A percentile compares a stretch with the other conserved stretches of the same genome.
phyloP scores from a whole-genome alignment of 2,329 filamentous ascomycete genomes.

The Epichloe uncinata region DNA sequence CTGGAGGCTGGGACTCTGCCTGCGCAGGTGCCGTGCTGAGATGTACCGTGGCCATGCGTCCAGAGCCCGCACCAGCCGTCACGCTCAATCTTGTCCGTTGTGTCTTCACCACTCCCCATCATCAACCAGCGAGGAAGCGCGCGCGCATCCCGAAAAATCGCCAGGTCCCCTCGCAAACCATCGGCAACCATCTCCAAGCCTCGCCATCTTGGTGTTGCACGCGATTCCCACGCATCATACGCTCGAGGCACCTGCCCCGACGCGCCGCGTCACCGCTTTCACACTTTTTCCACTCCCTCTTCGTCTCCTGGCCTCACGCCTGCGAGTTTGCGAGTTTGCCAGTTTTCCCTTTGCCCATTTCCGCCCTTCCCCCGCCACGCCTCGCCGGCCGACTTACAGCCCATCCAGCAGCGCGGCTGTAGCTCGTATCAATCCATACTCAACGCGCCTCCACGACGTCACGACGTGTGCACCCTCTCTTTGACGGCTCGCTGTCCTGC shows the following conservation, averaged over 20 bases:
- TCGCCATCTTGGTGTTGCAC: conserved; percentile 39
- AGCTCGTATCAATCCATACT: conserved; percentile 5
- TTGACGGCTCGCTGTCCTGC: conserved; percentile 8
- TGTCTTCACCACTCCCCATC: conserved; percentile 41
- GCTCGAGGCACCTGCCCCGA: conserved; percentile 27
- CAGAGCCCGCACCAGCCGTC: conserved; percentile 31
- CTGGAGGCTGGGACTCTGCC: conserved; percentile 14
- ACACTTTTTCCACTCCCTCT: conserved; percentile 27
- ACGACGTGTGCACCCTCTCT: conserved; percentile 15
- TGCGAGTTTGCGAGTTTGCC: conserved; percentile 6
- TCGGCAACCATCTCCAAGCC: conserved; percentile 43
- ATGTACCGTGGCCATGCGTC: conserved; percentile 26
- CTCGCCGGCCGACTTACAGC: conserved; percentile 4
- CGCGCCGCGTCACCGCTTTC: conserved; percentile 26
- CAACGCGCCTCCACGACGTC: conserved; percentile 15
- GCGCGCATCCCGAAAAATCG: conserved; percentile 50
- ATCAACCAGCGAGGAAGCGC: conserved; percentile 30
- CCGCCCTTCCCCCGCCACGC: conserved; percentile 10
- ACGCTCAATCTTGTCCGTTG: conserved; percentile 36
- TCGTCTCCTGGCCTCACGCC: conserved; percentile 6
- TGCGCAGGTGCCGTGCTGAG: conserved; percentile 28
- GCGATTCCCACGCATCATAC: conserved; percentile 37
- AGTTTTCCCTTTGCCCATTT: conserved; percentile 1
- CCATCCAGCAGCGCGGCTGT: conserved; percentile 5
- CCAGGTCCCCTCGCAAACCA: conserved; percentile 45